A percentile compares a stretch with the other conserved stretches of the same genome.
These are phyloP conservation scores for Corynascus novoguineensis DNA, from an alignment of 495 filamentous ascomycete species.

Conservation along the genomic window DNA sequence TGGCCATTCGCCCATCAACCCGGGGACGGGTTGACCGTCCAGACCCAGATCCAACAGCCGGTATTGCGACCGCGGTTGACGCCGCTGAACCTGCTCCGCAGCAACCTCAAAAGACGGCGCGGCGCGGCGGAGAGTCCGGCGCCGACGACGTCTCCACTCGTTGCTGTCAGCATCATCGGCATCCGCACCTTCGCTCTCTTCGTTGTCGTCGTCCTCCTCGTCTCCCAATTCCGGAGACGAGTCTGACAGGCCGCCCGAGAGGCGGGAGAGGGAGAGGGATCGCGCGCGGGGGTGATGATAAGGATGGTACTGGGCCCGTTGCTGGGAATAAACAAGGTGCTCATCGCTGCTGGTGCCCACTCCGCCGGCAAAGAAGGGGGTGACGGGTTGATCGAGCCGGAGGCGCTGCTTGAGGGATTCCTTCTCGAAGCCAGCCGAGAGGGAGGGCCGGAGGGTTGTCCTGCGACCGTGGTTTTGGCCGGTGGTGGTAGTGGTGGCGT, in stretches of 20 bases:
- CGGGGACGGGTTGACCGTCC: too few relatives aligned
- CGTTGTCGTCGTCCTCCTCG: background rate
- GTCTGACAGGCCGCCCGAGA: background rate
- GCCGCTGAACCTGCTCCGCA: too few relatives aligned
- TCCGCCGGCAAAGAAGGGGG: background rate
- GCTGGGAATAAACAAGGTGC: too few relatives aligned
- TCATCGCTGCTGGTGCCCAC: too few relatives aligned
- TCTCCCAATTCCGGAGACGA: background rate
- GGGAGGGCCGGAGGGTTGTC: background rate
- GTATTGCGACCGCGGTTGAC: too few relatives aligned
- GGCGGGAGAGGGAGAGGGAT: background rate
- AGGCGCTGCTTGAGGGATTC: constrained; percentile 12
- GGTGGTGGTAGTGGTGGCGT: background rate
- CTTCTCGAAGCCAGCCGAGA: background rate
- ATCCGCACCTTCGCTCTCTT: background rate
- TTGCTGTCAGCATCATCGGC: too few relatives aligned
- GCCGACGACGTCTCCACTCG: too few relatives aligned
- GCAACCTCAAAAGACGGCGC: too few relatives aligned
- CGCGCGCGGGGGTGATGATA: background rate
- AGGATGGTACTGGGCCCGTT: background rate
- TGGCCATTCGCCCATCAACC: too few relatives aligned
- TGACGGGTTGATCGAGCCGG: background rate
- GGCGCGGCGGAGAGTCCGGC: too few relatives aligned
- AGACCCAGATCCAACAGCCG: too few relatives aligned
- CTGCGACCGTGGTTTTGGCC: background rate